A percentile compares a stretch with the other conserved stretches of the same genome.
phyloP scores from a whole-genome alignment of 2,329 filamentous ascomycete species.

The Kalaharituber pfeilii region DNA sequence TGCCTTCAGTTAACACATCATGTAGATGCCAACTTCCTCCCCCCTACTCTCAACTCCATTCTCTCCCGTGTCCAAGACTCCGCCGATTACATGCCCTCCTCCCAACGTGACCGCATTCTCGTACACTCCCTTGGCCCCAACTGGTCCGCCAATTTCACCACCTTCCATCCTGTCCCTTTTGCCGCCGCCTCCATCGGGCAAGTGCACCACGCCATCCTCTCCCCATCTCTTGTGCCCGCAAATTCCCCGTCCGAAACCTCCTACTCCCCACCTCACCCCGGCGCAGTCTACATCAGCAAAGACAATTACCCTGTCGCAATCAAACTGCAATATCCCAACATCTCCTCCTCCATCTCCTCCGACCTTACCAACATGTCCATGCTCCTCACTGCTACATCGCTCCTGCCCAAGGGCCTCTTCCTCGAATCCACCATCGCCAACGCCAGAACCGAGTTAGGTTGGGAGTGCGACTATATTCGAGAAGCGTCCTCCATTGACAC shows the following conservation, averaged over 20 bases:
- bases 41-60: constrained; percentile 69
- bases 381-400: constrained; percentile 71
- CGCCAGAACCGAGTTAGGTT: constrained; percentile 73
- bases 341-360: constrained; percentile 88
- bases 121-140: constrained; percentile 57
- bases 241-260: constrained; percentile 16
- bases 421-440: constrained; percentile 96
- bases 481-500: constrained; percentile 66
- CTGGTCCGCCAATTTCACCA: constrained; percentile 67
- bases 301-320: constrained; percentile 60
- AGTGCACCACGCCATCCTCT: constrained; percentile 71
- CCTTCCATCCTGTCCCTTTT: constrained; percentile 81
- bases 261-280: background rate
- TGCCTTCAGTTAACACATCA: background rate
- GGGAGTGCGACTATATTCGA: constrained; percentile 91
- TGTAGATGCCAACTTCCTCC: constrained; percentile 76
- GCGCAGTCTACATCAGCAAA: too few species aligned
- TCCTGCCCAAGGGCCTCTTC: constrained; percentile 81
- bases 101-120: constrained; percentile 75
- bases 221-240: constrained; percentile 44
- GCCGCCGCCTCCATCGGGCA: constrained; percentile 95
- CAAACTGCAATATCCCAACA: constrained; percentile 94
- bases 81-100: constrained; percentile 94
- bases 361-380: constrained; percentile 87
- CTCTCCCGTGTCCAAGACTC: constrained; percentile 88